Base-by-base conservation (phyloP, 495 filamentous ascomycete species). In the Thermothielavioides terrestris region DNA sequence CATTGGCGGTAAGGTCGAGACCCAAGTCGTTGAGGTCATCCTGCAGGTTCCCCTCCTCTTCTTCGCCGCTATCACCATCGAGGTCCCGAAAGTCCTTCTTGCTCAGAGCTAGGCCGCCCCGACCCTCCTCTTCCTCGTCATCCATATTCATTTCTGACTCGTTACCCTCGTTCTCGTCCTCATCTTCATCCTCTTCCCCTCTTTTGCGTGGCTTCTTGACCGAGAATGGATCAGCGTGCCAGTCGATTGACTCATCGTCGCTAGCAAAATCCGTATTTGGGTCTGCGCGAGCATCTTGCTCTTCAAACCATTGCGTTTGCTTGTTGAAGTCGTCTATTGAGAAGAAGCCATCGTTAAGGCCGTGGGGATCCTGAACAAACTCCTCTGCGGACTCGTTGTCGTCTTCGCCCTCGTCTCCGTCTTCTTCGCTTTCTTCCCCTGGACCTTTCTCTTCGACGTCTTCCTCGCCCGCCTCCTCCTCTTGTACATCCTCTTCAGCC, bases 281-380 rank as follows among this genome's bases (percentile, higher is more conserved):
- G 53, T 85, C 85, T 4, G 63, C 77, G 25, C 71, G 66, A 10
- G 73, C 74, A 69, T 97, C 92, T 63, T 86, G 83, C 56, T 84
- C 80, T 63, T 97, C 94, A 27, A 94, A 77, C 50, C 82, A 78
- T 57, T 94, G 86, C 4, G 88, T 84, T 59, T 94, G 85, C 57
- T 83, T 88, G 75, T 98, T 98, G 77, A 98, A 98, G 43, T 95
- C 83, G 52, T 97, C 89, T 53, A 98, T 94, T 1, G 88, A 95
- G 69, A 98, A 98, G 69, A 98, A 98, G 4, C 89, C 92, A 60
- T 98, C 92, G 62, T 98, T 98, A 63, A 88, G 67, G 22, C 79
- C 76, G 53, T 74, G 61, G 28, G 75, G 71, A 42, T 78, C 76
- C 45, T 77, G 69, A 14, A 75, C 66, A 22, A 73, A 59, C 25